phyloP scores from a whole-genome alignment of 768 basidiomycete genomes.

The Rhizopogon vinicolor region DNA sequence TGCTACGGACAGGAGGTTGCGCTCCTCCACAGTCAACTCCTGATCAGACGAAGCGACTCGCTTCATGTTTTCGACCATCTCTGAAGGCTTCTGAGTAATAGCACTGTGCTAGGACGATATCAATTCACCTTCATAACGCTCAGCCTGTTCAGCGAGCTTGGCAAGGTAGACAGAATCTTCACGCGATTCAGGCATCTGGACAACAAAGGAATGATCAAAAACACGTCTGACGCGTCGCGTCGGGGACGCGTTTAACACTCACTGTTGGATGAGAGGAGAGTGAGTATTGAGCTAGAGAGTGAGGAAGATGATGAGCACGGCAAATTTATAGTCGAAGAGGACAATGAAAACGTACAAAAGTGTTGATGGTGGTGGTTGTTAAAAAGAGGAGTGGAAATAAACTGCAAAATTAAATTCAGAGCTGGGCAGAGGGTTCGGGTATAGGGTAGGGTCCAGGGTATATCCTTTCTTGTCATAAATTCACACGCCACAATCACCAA shows the following conservation, averaged over 20 bases:
- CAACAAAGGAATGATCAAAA: conserved; percentile 9
- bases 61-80: conserved; percentile 99
- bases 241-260: conserved; percentile 31
- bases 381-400: conserved; percentile 42
- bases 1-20: conserved; percentile 94
- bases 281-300: conserved; percentile 15
- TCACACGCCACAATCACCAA: conserved; percentile 22
- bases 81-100: conserved; percentile 32
- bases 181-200: conserved; percentile 73
- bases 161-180: conserved; percentile 99
- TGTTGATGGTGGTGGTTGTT: conserved; percentile 44
- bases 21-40: conserved; percentile 97
- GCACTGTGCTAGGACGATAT: neutral
- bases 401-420: conserved; percentile 60
- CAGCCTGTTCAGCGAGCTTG: conserved; percentile 99
- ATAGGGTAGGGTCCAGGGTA: conserved; percentile 35
- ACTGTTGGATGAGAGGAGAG: conserved; percentile 35
- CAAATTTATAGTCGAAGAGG: conserved; percentile 26
- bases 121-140: conserved; percentile 90
- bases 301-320: conserved; percentile 30
- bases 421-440: conserved; percentile 70
- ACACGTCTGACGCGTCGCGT: conserved; percentile 25
- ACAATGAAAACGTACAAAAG: conserved; percentile 35
- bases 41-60: conserved; percentile 95
- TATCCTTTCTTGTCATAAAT: conserved; percentile 8